These are phyloP conservation scores for Torulaspora quercuum DNA, from an alignment of 805 yeast species.

Conservation along the genomic window DNA sequence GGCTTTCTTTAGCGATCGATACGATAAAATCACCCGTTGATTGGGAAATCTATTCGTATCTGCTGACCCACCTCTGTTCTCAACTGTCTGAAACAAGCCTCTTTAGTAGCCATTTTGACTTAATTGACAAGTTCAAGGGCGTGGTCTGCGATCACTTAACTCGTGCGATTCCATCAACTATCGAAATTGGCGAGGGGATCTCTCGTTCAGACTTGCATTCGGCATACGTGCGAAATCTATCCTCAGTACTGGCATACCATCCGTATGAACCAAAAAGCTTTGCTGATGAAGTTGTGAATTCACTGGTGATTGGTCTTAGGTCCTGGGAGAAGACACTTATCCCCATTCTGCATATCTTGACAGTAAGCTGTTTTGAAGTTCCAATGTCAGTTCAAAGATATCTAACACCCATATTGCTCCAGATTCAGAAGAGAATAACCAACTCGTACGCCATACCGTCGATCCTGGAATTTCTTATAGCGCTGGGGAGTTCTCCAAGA, in stretches of 20 bases:
- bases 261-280: constrained; percentile 50
- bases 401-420: constrained; percentile 64
- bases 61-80: constrained; percentile 65
- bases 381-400: constrained; percentile 70
- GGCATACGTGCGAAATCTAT: constrained; percentile 57
- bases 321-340: constrained; percentile 78
- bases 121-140: constrained; percentile 42
- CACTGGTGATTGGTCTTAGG: constrained; percentile 57
- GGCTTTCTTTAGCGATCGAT: constrained; percentile 50
- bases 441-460: constrained; percentile 66
- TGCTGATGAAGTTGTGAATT: constrained; percentile 59
- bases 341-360: constrained; percentile 72
- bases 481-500: constrained; percentile 62
- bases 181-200: constrained; percentile 43
- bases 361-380: constrained; percentile 75
- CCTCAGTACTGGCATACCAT: constrained; percentile 61
- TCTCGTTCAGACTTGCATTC: constrained; percentile 63
- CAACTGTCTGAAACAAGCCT: constrained; percentile 59
- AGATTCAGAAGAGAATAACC: constrained; percentile 70
- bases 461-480: constrained; percentile 67
- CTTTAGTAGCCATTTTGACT: constrained; percentile 44
- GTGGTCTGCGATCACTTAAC: constrained; percentile 59
- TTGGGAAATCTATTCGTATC: constrained; percentile 70
- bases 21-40: constrained; percentile 51
- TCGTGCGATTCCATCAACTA: constrained; percentile 44